Conservation (phyloP, 2,329 filamentous ascomycete genomes). For the Cryphonectria japonica region DNA sequence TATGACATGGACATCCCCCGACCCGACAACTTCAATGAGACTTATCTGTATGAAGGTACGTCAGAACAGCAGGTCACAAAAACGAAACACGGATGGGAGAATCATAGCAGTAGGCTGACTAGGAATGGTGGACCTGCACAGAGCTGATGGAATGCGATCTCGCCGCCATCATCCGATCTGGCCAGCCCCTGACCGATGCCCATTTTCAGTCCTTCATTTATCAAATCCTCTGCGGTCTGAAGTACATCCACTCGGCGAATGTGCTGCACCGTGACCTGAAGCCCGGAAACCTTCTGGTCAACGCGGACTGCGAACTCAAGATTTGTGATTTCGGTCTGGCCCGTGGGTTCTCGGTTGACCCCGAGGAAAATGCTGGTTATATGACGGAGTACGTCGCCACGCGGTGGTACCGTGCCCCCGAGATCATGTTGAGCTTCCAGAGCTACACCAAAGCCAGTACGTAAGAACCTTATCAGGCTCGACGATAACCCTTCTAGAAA, state of each 20-base stretch:
- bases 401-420: slow-evolving; percentile 90
- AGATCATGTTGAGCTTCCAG: slow-evolving; percentile 99
- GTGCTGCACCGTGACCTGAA: slow-evolving; percentile 97
- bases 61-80: slow-evolving; percentile 8
- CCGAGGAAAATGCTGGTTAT: slow-evolving; percentile 97
- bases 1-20: slow-evolving; percentile 99
- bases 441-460: slow-evolving; percentile 99
- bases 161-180: slow-evolving; percentile 95
- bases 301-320: slow-evolving; percentile 98
- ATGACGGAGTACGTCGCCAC: slow-evolving; percentile 99
- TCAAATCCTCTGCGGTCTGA: slow-evolving; percentile 97
- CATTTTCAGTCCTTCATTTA: slow-evolving; percentile 99
- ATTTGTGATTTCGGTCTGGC: slow-evolving; percentile 98
- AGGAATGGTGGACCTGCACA: slow-evolving; percentile 43
- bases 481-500: background rate
- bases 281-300: slow-evolving; percentile 94
- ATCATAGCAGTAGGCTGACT: slow-evolving; percentile 7
- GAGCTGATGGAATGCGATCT: slow-evolving; percentile 99
- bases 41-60: slow-evolving; percentile 95
- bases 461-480: slow-evolving; percentile 46
- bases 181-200: slow-evolving; percentile 94
- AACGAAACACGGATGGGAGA: too few species aligned
- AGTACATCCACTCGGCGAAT: slow-evolving; percentile 99
- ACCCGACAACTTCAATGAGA: slow-evolving; percentile 98
- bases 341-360: slow-evolving; percentile 94